phyloP scores from a whole-genome alignment of 352 stramenopile species.

The Globisporangium alternatum region DNA sequence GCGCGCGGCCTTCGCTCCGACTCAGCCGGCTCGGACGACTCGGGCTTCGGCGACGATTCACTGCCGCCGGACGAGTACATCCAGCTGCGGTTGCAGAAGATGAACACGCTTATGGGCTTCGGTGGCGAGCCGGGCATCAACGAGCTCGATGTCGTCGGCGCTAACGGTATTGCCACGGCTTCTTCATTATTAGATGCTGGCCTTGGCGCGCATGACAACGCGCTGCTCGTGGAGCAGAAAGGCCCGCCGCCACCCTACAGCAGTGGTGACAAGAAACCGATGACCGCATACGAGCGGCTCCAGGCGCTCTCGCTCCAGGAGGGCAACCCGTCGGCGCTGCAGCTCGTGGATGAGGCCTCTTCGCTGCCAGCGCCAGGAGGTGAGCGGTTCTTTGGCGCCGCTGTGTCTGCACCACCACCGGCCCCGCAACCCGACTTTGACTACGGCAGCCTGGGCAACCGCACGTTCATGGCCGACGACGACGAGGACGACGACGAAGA shows the following conservation, averaged over 20 bases:
- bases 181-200: background rate
- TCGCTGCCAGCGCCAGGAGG: constrained; percentile 14
- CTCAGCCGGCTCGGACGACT: constrained; percentile 46
- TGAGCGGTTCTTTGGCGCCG: constrained; percentile 7
- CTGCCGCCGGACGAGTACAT: constrained; percentile 50
- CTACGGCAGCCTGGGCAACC: constrained; percentile 2
- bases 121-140: constrained; percentile 21
- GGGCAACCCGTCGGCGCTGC: constrained; percentile 1
- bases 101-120: constrained; percentile 44
- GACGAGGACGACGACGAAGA: constrained; percentile 62
- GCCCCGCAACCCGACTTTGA: constrained; percentile 1
- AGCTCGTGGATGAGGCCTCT: constrained; percentile 24
- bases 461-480: constrained; percentile 19
- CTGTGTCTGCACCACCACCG: background rate
- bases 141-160: constrained; percentile 15
- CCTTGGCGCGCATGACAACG: constrained; percentile 23
- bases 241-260: constrained; percentile 4
- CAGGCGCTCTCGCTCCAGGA: constrained; percentile 47
- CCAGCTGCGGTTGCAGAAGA: constrained; percentile 44
- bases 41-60: constrained; percentile 44
- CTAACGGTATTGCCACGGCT: background rate
- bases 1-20: constrained; percentile 20
- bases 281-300: constrained; percentile 52
- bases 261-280: constrained; percentile 3
- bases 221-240: constrained; percentile 4